Evolutionary conservation across 148 eudicot species (phyloP), one percentile per base, ranked within the genome.

Genomic region (Pharnaceum exiguum): DNA sequence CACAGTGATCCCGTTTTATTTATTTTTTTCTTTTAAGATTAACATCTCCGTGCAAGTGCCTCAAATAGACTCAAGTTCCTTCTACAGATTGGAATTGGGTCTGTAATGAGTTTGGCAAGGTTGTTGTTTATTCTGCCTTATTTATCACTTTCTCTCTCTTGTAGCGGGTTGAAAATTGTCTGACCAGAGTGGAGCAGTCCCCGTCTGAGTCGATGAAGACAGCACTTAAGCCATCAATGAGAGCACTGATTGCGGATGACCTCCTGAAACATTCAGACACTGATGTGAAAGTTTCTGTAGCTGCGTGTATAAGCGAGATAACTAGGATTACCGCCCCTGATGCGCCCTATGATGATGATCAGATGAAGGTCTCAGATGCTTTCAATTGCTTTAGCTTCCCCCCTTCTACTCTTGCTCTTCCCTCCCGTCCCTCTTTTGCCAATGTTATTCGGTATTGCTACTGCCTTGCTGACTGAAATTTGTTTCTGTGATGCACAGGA

Each of bases 271-370:
- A 94, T 75, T 40, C 80, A 30, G 85, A 89, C 52, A 50, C 25
- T 39, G 96, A 86, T 67, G 93, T 94, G 54, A 82, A 76, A 65
- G 99, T 86, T 65, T 73, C 89, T 39, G 87, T 89, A 59, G 99
- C 96, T 43, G 73, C 95, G 33, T 94, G 99, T 73, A 89, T 94
- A 52, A 94, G 93, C 70, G 99, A 94, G 71, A 94, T 94, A 33
- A 94, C 96, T 24, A 82, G 99, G 75, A 94, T 94, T 27, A 94
- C 99, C 18, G 99, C 99, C 3, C 99, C 99, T 17, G 99, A 94
- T 19, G 91, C 96, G 11, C 99, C 99, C 19, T 94, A 89, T 54
- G 81, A 65, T 26, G 99, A 94, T 73, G 89, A 86, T 13, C 75
- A 71, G 63, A 89, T 94, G 99, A 94, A 86, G 96, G 99, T 89